A percentile compares a stretch with the other conserved stretches of the same genome.
Evolutionary conservation across 2,329 filamentous ascomycete species (phyloP).

Genomic region (Didymella pinodella): DNA sequence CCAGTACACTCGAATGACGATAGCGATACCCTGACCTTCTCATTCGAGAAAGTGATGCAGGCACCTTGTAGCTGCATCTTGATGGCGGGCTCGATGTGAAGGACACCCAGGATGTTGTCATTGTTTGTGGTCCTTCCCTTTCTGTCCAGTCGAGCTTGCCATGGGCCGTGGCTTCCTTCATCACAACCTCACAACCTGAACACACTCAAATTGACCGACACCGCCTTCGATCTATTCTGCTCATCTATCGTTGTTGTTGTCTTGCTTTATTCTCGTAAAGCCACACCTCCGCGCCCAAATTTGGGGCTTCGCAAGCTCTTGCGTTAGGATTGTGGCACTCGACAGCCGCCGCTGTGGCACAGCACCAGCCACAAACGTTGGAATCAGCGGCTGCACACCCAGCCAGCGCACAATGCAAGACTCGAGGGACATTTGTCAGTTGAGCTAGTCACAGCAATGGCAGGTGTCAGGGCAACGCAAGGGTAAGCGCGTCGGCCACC

Average conservation of each 20-base stretch:
- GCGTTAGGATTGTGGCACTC: background rate
- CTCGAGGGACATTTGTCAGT: background rate
- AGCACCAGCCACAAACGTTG: background rate
- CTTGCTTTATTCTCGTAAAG: no score
- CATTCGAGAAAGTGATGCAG: background rate
- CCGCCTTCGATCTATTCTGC: no score
- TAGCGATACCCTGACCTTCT: background rate
- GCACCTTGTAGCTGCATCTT: background rate
- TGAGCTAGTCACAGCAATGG: background rate
- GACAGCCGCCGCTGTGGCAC: background rate
- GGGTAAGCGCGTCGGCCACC: slow-evolving; percentile 9
- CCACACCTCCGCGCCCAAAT: no score
- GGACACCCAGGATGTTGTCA: background rate
- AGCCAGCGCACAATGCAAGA: background rate
- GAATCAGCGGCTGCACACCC: background rate
- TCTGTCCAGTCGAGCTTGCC: background rate
- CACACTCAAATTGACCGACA: background rate
- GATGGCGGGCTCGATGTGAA: background rate
- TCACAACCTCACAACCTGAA: background rate
- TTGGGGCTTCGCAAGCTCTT: background rate
- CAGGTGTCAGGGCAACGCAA: slow-evolving; percentile 7
- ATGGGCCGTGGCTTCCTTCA: slow-evolving; percentile 2
- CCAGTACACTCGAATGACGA: background rate
- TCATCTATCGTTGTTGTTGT: no score
- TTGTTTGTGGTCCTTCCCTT: background rate